Percentiles rank a stretch among this genome's conserved stretches.
These are phyloP conservation scores for Nepenthes gracilis DNA, from an alignment of 148 eudicot species.

Conservation along the genomic window DNA sequence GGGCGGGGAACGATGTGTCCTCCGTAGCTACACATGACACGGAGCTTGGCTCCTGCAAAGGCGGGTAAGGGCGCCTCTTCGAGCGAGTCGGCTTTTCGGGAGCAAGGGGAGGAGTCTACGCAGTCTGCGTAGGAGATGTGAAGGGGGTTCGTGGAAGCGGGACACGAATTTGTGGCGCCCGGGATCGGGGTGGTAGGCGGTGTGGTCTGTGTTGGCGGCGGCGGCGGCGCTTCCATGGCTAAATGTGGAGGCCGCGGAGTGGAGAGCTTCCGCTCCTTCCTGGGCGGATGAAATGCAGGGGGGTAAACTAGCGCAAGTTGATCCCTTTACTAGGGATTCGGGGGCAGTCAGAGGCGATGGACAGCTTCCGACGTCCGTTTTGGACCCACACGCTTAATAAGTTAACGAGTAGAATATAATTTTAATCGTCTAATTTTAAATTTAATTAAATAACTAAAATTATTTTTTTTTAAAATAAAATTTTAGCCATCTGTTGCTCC, in stretches of 20 bases:
- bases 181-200: neutral
- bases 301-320: neutral
- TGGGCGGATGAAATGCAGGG: constrained; percentile 5
- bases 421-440: too few species aligned
- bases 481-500: too few species aligned
- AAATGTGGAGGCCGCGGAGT: constrained; percentile 1
- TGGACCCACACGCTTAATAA: too few species aligned
- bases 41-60: constrained; percentile 31
- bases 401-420: too few species aligned
- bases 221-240: constrained; percentile 47
- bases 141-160: neutral
- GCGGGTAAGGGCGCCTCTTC: constrained; percentile 17
- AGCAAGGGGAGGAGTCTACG: constrained; percentile 54
- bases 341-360: too few species aligned
- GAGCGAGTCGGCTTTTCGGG: constrained; percentile 34
- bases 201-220: constrained; percentile 3
- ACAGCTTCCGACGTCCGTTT: too few species aligned
- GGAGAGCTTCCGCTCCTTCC: neutral
- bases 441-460: too few species aligned
- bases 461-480: too few species aligned
- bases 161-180: too few species aligned
- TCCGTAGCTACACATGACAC: constrained; percentile 80
- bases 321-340: too few species aligned
- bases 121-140: constrained; percentile 31
- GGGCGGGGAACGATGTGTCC: constrained; percentile 91